phyloP scores from a whole-genome alignment of 176 grass and related monocot species.

The Hyparrhenia diplandra region DNA sequence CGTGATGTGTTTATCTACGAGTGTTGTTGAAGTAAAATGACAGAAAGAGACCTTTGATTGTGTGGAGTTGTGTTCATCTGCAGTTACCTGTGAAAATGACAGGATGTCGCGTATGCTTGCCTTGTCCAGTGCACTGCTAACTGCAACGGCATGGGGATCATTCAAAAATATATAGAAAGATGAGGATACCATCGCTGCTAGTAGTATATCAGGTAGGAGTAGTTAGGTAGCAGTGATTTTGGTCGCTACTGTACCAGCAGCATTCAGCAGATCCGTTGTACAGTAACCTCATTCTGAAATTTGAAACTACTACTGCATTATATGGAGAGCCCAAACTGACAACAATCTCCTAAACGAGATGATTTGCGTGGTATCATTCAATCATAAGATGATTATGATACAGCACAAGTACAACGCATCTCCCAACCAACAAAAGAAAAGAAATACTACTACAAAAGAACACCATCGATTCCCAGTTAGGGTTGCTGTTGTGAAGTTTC shows the following conservation, averaged over 20 bases:
- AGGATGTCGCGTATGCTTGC: neutral
- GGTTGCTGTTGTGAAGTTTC: no score
- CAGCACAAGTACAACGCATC: neutral
- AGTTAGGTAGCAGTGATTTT: neutral
- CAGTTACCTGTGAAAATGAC: conserved; percentile 16
- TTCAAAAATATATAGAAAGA: conserved; percentile 6
- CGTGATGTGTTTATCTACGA: conserved; percentile 23
- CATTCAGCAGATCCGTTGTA: neutral
- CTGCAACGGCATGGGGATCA: neutral
- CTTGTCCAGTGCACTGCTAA: neutral
- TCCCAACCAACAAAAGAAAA: neutral
- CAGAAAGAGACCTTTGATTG: conserved; percentile 16
- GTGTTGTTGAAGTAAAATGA: conserved; percentile 33
- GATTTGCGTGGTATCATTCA: neutral
- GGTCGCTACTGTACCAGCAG: neutral
- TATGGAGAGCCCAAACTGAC: neutral
- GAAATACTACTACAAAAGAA: neutral
- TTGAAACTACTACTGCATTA: neutral
- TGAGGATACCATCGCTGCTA: neutral
- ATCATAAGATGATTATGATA: neutral
- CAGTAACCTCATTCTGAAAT: neutral
- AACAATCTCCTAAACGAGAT: no score
- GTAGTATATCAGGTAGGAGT: neutral
- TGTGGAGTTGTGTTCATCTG: conserved; percentile 8
- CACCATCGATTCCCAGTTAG: neutral